These are phyloP conservation scores for Lactarius pseudohatsudake DNA, from an alignment of 768 basidiomycete species.

Conservation along the genomic window DNA sequence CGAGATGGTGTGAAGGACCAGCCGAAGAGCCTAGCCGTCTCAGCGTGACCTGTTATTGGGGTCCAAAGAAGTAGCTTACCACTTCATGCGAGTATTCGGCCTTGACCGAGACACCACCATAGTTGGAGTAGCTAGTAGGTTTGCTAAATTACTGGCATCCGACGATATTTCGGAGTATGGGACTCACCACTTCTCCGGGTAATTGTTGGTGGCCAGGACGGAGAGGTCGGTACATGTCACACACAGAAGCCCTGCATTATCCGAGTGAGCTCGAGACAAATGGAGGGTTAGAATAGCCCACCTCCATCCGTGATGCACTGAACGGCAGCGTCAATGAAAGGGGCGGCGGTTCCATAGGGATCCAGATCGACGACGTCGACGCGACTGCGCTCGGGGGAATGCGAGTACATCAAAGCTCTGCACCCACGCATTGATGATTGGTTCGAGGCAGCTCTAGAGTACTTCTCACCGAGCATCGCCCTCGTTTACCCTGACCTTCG, in stretches of 20 bases:
- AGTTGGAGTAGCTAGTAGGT: conserved; percentile 78
- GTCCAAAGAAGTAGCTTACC: conserved; percentile 44
- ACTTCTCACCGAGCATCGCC: conserved; percentile 85
- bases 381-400: conserved; percentile 65
- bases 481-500: conserved; percentile 78
- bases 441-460: neutral
- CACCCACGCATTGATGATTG: neutral
- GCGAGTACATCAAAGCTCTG: conserved; percentile 88
- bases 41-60: conserved; percentile 3
- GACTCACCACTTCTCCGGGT: conserved; percentile 90
- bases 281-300: conserved; percentile 34
- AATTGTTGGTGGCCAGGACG: conserved; percentile 91
- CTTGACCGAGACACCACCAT: conserved; percentile 86
- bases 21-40: conserved; percentile 71
- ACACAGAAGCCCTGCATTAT: conserved; percentile 71
- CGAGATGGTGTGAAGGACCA: conserved; percentile 85
- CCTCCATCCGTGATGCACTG: conserved; percentile 89
- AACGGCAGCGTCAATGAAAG: conserved; percentile 93
- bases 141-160: neutral
- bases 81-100: conserved; percentile 96
- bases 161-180: neutral
- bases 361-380: conserved; percentile 98
- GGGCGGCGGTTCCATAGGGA: conserved; percentile 96
- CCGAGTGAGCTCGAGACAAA: neutral
- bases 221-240: conserved; percentile 97